phyloP scores from a whole-genome alignment of 306 rosid species.

The Acmispon strigosus region DNA sequence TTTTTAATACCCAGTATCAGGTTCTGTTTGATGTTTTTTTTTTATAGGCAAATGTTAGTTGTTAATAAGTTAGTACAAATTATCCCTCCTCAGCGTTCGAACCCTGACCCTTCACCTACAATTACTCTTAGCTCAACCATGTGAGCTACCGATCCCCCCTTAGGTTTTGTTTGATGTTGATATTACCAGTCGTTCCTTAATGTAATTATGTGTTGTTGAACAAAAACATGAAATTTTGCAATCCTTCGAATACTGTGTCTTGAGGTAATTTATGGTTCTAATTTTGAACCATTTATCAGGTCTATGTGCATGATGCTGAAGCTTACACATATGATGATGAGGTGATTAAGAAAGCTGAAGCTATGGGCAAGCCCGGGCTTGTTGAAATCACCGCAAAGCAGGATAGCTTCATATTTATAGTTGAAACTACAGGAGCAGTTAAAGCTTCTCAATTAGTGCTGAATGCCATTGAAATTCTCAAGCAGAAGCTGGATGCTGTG shows the following conservation, averaged over 20 bases:
- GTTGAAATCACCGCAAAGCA: conserved; percentile 78
- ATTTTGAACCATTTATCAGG: conserved; percentile 31
- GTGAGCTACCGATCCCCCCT: too few species aligned
- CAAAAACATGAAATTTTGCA: neutral
- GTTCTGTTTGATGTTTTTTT: conserved; percentile 4
- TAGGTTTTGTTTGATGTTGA: neutral
- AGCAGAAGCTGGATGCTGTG: conserved; percentile 88
- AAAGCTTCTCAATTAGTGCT: conserved; percentile 80
- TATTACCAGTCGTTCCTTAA: neutral
- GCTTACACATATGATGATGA: conserved; percentile 90
- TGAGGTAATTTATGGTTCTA: neutral
- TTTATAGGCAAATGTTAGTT: too few species aligned
- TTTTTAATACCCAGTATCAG: neutral
- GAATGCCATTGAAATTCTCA: conserved; percentile 90
- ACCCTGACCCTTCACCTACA: too few species aligned
- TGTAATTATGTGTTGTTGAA: neutral
- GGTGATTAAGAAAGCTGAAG: conserved; percentile 89
- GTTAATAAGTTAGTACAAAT: too few species aligned
- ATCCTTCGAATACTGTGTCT: neutral
- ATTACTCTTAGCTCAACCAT: too few species aligned
- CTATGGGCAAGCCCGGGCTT: conserved; percentile 95
- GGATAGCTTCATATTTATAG: conserved; percentile 88
- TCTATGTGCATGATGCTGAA: conserved; percentile 68
- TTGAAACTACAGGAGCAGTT: conserved; percentile 87
- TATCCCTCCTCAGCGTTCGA: too few species aligned